These are phyloP conservation scores for Amylocarpus encephaloides DNA, from an alignment of 2,329 filamentous ascomycete genomes.

Conservation along the genomic window DNA sequence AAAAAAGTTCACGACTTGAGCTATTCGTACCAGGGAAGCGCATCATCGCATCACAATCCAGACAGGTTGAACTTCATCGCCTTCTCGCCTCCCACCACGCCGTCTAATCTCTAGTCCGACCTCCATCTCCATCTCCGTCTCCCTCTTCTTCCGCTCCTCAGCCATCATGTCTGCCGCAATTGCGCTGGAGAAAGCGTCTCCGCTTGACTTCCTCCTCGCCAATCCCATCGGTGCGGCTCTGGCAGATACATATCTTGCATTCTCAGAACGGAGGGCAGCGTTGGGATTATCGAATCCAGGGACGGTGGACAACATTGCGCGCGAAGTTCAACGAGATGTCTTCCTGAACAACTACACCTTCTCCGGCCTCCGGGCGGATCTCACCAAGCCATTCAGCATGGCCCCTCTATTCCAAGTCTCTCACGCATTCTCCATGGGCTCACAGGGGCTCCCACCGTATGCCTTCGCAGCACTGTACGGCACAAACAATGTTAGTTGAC, in stretches of 20 bases:
- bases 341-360: slow-evolving; percentile 97
- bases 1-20: slow-evolving; percentile 11
- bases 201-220: slow-evolving; percentile 61
- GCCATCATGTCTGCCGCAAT: slow-evolving; percentile 27
- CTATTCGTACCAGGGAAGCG: background rate
- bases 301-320: slow-evolving; percentile 79
- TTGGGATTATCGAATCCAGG: slow-evolving; percentile 89
- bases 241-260: slow-evolving; percentile 71
- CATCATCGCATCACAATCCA: background rate
- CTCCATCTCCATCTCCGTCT: background rate
- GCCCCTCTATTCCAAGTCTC: slow-evolving; percentile 94
- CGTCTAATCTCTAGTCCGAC: background rate
- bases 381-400: slow-evolving; percentile 94
- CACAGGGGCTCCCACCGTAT: slow-evolving; percentile 85
- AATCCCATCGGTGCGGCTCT: slow-evolving; percentile 67
- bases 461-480: slow-evolving; percentile 92
- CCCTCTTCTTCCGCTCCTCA: slow-evolving; percentile 1
- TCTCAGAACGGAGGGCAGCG: slow-evolving; percentile 79
- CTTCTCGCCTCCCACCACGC: slow-evolving; percentile 4
- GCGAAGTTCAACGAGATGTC: slow-evolving; percentile 94
- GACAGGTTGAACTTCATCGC: slow-evolving; percentile 8
- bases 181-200: slow-evolving; percentile 37
- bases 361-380: slow-evolving; percentile 87
- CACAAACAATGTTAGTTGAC: slow-evolving; percentile 69
- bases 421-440: slow-evolving; percentile 91